Base-by-base conservation (phyloP, 2,329 filamentous ascomycete species). In the Passalora sequoiae region DNA sequence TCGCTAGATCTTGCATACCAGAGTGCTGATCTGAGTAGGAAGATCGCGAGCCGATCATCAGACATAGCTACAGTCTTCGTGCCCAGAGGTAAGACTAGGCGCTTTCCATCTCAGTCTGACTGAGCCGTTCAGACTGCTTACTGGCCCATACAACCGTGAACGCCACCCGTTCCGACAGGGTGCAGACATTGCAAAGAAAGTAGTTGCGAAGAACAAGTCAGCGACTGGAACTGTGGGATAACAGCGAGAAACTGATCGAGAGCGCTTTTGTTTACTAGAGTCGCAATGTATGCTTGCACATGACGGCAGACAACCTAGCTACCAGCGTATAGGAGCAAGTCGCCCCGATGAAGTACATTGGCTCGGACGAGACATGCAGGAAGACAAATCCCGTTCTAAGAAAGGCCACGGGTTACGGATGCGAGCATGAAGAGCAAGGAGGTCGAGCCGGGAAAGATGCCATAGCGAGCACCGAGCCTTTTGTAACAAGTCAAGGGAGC, bases 361-460 rank as follows among this genome's bases (percentile, higher is more conserved):
- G 9, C 5, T 30, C 31, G 4, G 40, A n/a, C 4, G 40, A 38
- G 16, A 43, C 17, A 4, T 33, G 32, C 2, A 43, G 32, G 8
- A 69, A 54, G 15, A 65, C 53, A 1, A 62, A 66, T 2, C 53
- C 67, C 3, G 63, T 65, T 44, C 69, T 68, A 37, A 69, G 53
- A 33, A 70, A 66, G 10, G 64, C 56, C 1, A 67, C 59, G 12
- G 10, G 64, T 56, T 1, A 67, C 59, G 12, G 27, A 44, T 3
- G 35, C 5, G 10, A 44, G 36, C 42, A 44, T 44, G 42, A 44
- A 33, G 9, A 28, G 8, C 13, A 44, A 17, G 6, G 35, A 39
- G 2, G 42, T 44, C 19, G 42, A 39, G 15, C 24, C 20, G 2
- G 35, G 35, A 6, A 28, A 38, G 25, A 32, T 31, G 15, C 35